Base-by-base conservation (phyloP, 176 grass and related monocot genomes). In the Oryza coarctata region DNA sequence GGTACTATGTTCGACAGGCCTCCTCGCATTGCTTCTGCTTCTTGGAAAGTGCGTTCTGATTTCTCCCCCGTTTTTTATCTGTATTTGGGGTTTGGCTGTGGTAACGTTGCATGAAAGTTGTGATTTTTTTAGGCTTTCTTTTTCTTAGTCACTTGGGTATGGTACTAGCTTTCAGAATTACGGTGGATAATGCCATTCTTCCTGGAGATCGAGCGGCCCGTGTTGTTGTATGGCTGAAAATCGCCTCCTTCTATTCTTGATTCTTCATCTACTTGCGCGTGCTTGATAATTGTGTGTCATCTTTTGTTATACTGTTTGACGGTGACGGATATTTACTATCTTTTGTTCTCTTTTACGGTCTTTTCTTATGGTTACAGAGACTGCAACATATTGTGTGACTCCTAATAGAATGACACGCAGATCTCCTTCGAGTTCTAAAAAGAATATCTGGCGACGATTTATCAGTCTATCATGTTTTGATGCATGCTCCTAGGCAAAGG, bases 1-100 rank as follows among this genome's bases (percentile, higher is more conserved):
- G 95, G 95, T 94, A 25, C 25, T 32, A 8, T 7, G 55, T 2
- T 11, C 2, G 55, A 9, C 55, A 5, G 25, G 23, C 20, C 62
- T 64, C 64, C 20, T 50, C 71, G 26, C 66, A 68, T 78, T 61
- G 4, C 71, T 60, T 4, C 58, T 5, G 0, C 50, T 68, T 57
- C 14, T 34, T 9, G 47, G 34, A 38, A 15, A 30, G n/a, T 4
- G 2, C 13, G 52, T 25, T 31, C 15, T 32, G 55, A 60, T 33
- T 44, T 25, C 6, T 55, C 20, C 50, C 50, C 50, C 1, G 12
- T 41, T 9, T 55, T 58, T 33, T 27, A 41, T 93, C 68, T 9
- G 68, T 43, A 12, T 20, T 41, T 61, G 30, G 6, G 36, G 41
- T 25, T 73, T 29, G 15, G 3, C 49, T 74, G n/a, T 14, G 5